Evolutionary conservation across 2,329 filamentous ascomycete species (phyloP).

Genomic region (Aspergillus sp.): DNA sequence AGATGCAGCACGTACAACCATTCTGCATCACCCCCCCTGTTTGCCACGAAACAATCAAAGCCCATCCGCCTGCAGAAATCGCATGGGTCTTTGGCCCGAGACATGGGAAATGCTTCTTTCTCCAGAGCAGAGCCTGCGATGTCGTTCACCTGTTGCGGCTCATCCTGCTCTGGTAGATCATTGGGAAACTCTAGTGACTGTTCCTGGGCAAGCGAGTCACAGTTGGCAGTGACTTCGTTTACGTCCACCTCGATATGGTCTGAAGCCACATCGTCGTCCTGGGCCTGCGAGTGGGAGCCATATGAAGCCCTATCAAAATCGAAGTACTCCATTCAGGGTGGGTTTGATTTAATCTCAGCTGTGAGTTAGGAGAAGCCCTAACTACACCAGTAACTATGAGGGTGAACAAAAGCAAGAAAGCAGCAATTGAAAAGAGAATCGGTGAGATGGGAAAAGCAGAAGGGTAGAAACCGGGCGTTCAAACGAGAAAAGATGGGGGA

Average conservation of each 20-base stretch:
- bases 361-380: constrained; percentile 1
- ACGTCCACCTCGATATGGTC: constrained; percentile 34
- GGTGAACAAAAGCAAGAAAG: neutral
- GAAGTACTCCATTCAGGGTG: constrained; percentile 42
- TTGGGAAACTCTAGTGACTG: constrained; percentile 37
- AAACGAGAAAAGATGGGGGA: constrained; percentile 7
- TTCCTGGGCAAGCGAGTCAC: constrained; percentile 38
- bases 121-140: constrained; percentile 15
- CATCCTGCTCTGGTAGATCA: constrained; percentile 15
- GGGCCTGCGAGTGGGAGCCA: constrained; percentile 28
- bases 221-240: constrained; percentile 30
- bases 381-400: neutral
- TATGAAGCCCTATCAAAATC: constrained; percentile 43
- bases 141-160: constrained; percentile 7
- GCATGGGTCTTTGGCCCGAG: constrained; percentile 41
- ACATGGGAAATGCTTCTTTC: constrained; percentile 38
- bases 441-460: constrained; percentile 2
- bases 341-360: neutral
- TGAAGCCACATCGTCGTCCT: constrained; percentile 37
- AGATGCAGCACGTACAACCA: constrained; percentile 45
- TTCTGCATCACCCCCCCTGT: constrained; percentile 40
- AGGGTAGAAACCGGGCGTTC: constrained; percentile 13
- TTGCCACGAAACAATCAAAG: constrained; percentile 44
- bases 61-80: constrained; percentile 43
- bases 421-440: neutral